Base-by-base conservation (phyloP, 495 filamentous ascomycete species). In the Neurospora sp. region DNA sequence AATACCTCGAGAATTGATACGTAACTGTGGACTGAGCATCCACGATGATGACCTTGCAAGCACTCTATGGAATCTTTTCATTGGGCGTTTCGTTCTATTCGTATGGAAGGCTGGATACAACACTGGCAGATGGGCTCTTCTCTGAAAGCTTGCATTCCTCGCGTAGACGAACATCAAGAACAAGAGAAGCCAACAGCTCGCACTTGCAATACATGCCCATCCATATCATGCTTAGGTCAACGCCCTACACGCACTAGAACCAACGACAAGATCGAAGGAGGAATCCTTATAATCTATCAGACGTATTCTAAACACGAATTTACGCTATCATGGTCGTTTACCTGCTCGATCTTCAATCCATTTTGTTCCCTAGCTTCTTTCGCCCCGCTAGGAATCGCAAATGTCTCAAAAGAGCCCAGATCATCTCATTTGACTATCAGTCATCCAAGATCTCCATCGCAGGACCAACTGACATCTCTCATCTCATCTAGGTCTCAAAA, bases 401-500 rank as follows among this genome's bases (percentile, higher is more conserved):
- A 59, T 4, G 12, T 8, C 48, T 31, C 2, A 6, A 16, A 14
- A 14, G 2, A 31, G 22, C 12, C 27, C 27, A 31, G 22, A 16
- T 31, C 48, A 16, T 31, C 48, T 61, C 22, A 61, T 16, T 12
- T 16, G 12, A 61, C 12, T 8, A 61, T 31, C 48, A 61, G 10
- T 16, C 48, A 6, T 31, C 3, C 48, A 59, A 59, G 48, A 59
- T 27, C 44, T 5, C 7, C 46, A 22, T 53, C 0, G 3, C 3
- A 9, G 8, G 9, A 27, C 39, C 20, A 16, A 65, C 73, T 65
- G 27, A 65, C 53, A 65, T 31, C 14, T 18, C 53, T 37, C 53
- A 35, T 65, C 53, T 65, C 27, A 31, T 75, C 53, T 6, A 72
- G 53, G 39, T 69, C 78, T 84, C 72, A 77, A 76, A 77, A 41